Evolutionary conservation across 2,329 filamentous ascomycete species (phyloP), one percentile per base, ranked within the genome.

Genomic region (Dothideomycetidae sp.): DNA sequence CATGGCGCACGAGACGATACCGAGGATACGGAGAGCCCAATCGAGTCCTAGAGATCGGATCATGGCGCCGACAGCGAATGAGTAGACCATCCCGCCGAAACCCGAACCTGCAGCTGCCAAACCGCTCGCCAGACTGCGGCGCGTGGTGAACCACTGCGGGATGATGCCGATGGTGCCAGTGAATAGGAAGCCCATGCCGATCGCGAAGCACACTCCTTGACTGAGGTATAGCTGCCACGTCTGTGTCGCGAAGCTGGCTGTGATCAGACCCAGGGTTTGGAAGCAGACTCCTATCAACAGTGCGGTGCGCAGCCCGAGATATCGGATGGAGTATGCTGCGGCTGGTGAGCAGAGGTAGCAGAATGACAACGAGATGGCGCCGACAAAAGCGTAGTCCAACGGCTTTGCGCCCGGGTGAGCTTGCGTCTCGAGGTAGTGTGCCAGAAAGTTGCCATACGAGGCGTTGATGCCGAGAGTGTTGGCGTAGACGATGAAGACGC

Each of bases 151-250:
- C 78, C 79, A 85, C 52, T 84, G 79, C 2, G 79, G 71, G 0
- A 79, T 64, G 9, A 84, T 69, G 21, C 71, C 71, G 2, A 79
- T 75, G 3, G 67, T 72, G 1, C 72, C 71, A 0, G 80, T 78
- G 51, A 85, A 88, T 7, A 78, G 61, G 40, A 86, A 77, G 0
- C 81, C 81, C 68, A 86, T 78, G 2, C 81, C 81, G 14, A 77
- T 54, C n/a, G 81, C 82, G 44, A 88, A 86, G 37, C 75, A 71
- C 2, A 86, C 51, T 3, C 82, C 82, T 52, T 88, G 82, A 4
- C 68, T 71, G 0, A 88, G 66, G 40, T 84, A 75, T 1, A 90
- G 65, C 23, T 88, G 81, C 77, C 79, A 86, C 40, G 82, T 75
- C 38, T 71, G 51, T n/a, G 53, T 61, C 0, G 78, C 70, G 48